phyloP scores from a whole-genome alignment of 441 rosid genomes.

The Breynia disticha region DNA sequence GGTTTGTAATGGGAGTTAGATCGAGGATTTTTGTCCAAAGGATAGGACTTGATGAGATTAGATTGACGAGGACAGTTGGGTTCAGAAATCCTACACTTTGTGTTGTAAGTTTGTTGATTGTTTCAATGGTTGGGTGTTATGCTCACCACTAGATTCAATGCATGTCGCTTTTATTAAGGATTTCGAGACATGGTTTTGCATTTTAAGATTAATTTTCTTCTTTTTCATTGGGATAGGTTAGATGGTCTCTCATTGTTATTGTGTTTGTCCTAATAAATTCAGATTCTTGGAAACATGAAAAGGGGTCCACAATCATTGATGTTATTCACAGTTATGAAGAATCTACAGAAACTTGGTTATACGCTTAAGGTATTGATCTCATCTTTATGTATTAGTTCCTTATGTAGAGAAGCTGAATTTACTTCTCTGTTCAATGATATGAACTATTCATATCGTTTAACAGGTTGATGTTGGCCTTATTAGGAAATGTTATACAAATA shows the following conservation, averaged over 20 bases:
- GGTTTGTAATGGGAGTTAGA: constrained; percentile 36
- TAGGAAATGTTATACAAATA: constrained; percentile 1
- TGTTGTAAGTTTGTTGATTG: constrained; percentile 41
- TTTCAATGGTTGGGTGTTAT: no score
- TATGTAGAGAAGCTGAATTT: neutral
- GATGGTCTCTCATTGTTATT: constrained; percentile 3
- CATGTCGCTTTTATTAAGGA: neutral
- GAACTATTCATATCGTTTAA: neutral
- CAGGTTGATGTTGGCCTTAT: constrained; percentile 3
- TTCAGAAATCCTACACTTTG: constrained; percentile 82
- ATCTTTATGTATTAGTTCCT: neutral
- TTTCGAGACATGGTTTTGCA: no score
- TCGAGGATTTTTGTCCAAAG: constrained; percentile 31
- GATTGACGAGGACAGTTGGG: constrained; percentile 49
- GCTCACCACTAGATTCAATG: neutral
- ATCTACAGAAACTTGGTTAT: constrained; percentile 79
- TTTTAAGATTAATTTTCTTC: neutral
- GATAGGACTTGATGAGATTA: constrained; percentile 42
- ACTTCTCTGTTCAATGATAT: neutral
- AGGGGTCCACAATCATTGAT: constrained; percentile 62
- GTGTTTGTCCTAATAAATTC: constrained; percentile 13
- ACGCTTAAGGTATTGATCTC: constrained; percentile 46
- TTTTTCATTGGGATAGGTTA: neutral
- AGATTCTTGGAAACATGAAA: constrained; percentile 76
- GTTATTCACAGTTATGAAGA: constrained; percentile 72